Evolutionary conservation across 1,284 basidiomycete species (phyloP).

Genomic region (Cerioporus squamosus): DNA sequence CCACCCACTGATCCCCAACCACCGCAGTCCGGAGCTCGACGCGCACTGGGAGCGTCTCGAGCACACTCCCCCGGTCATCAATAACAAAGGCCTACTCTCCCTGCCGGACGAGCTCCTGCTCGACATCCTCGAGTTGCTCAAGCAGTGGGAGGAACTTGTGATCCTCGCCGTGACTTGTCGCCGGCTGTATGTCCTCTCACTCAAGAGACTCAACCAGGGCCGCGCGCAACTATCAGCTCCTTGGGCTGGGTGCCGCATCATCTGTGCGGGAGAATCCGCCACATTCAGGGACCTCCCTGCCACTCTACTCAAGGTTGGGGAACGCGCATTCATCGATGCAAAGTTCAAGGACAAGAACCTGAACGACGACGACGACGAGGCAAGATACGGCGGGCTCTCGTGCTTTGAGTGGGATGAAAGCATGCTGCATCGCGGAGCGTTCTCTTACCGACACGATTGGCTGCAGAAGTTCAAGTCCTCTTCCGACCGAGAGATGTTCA

Average conservation of each 20-base stretch:
- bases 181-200: not conserved
- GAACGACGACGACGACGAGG: too few relatives aligned
- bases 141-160: not conserved
- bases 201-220: not conserved
- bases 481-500: not conserved
- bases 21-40: conserved; percentile 2
- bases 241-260: not conserved
- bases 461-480: not conserved
- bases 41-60: not conserved
- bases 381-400: not conserved
- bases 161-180: not conserved
- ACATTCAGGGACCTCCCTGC: not conserved
- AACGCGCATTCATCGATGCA: not conserved
- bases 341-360: too few relatives aligned
- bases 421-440: not conserved
- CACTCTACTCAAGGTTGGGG: not conserved
- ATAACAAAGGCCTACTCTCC: conserved; percentile 6
- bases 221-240: not conserved
- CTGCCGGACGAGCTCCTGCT: conserved; percentile 5
- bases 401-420: not conserved
- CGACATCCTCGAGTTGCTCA: not conserved
- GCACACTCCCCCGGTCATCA: not conserved
- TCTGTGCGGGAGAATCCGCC: not conserved
- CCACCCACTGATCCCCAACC: not conserved
- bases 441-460: not conserved